These are phyloP conservation scores for Brassica juncea DNA, from an alignment of 345 rosid genomes.

Conservation along the genomic window DNA sequence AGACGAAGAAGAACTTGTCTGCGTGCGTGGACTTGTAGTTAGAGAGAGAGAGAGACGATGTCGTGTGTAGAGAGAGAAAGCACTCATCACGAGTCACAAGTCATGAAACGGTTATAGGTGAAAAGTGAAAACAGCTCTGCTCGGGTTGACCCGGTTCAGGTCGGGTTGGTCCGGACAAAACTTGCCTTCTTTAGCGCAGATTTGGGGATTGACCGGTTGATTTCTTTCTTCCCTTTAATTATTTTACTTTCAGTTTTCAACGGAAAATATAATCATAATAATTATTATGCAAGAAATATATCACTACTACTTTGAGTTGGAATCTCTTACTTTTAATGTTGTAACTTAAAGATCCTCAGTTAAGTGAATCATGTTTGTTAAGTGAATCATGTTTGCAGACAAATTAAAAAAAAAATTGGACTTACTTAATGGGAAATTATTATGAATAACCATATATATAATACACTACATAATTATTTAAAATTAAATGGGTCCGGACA, in stretches of 20 bases:
- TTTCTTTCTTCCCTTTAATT: not conserved
- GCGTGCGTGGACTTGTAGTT: conserved; percentile 21
- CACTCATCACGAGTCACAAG: not conserved
- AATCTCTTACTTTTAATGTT: no score
- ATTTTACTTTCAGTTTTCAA: not conserved
- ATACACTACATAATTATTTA: no score
- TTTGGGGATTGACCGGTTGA: not conserved
- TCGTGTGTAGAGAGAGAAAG: not conserved
- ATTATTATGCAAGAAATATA: not conserved
- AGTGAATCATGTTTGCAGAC: not conserved
- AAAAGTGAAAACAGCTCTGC: not conserved
- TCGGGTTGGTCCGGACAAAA: not conserved
- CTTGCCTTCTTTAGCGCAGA: not conserved
- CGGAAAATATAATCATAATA: not conserved
- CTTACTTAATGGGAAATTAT: no score
- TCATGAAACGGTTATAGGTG: not conserved
- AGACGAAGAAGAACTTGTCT: conserved; percentile 10
- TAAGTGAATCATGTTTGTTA: not conserved
- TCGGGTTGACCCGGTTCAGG: not conserved
- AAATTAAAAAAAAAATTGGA: no score
- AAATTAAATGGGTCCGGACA: no score
- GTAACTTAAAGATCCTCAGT: not conserved
- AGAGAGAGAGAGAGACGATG: not conserved
- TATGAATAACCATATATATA: no score
- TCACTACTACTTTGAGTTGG: not conserved